These are phyloP conservation scores for Moniliophthora roreri DNA, from an alignment of 1,284 basidiomycete genomes.

Conservation along the genomic window DNA sequence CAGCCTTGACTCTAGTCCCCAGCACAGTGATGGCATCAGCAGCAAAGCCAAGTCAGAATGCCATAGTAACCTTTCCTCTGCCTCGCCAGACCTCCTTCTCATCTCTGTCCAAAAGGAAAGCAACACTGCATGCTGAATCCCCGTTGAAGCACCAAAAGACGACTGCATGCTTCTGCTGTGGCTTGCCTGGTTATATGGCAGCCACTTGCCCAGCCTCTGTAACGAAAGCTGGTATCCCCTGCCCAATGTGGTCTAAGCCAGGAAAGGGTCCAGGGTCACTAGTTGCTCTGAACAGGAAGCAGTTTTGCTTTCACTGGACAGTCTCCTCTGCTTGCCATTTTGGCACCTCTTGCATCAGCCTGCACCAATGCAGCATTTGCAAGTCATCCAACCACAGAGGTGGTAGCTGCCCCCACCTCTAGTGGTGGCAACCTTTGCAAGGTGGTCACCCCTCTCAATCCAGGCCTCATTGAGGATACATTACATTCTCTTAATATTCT, in stretches of 20 bases:
- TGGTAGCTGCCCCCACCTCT: background rate
- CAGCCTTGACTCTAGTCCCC: no score
- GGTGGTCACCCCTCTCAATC: background rate
- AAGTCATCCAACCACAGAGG: background rate
- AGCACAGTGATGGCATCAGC: background rate
- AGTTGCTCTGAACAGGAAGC: background rate
- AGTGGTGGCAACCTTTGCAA: background rate
- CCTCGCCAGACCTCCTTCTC: background rate
- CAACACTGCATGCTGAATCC: background rate
- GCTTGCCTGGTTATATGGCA: background rate
- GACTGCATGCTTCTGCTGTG: background rate
- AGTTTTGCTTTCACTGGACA: background rate
- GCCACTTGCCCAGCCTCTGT: background rate
- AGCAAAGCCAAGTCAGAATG: background rate
- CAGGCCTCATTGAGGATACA: background rate
- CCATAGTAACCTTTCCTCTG: background rate
- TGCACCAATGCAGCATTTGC: background rate
- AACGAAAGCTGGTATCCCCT: background rate
- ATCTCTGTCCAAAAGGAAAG: background rate
- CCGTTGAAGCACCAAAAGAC: background rate
- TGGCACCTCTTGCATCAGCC: background rate
- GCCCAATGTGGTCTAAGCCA: background rate
- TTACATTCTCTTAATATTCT: background rate
- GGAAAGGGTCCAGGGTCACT: background rate
- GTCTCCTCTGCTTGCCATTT: background rate